These are phyloP conservation scores for Candida krabiensis DNA, from an alignment of 805 yeast genomes.

Conservation along the genomic window DNA sequence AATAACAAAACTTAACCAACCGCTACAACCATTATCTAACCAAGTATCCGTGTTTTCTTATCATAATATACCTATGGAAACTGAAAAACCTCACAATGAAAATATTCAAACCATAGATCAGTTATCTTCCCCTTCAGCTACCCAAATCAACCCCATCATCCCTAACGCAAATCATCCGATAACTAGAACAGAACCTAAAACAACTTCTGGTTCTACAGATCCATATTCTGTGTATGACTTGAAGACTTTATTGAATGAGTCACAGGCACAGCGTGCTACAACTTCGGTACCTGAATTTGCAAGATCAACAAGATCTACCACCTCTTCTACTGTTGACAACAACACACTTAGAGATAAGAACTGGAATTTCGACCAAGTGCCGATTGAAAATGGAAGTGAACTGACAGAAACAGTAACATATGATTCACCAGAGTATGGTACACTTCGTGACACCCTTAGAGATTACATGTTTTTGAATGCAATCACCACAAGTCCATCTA, in stretches of 20 bases:
- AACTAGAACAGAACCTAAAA: background rate
- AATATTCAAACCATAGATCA: background rate
- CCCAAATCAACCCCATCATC: background rate
- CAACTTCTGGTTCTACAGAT: background rate
- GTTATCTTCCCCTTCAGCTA: background rate
- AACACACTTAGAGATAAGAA: too few species aligned
- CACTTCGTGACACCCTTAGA: constrained; percentile 34
- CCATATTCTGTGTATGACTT: background rate
- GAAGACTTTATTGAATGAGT: background rate
- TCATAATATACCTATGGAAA: background rate
- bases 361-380: background rate
- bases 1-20: background rate
- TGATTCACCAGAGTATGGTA: constrained; percentile 14
- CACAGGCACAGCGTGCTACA: background rate
- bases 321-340: background rate
- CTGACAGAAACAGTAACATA: background rate
- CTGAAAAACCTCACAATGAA: background rate
- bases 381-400: background rate
- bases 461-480: constrained; percentile 43
- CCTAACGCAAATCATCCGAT: too few species aligned
- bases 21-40: background rate
- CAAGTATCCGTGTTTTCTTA: constrained; percentile 1
- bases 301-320: background rate
- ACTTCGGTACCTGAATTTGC: background rate
- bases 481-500: constrained; percentile 15